Evolutionary conservation across 2,329 filamentous ascomycete genomes (phyloP).

Genomic region (Colletotrichum musae): DNA sequence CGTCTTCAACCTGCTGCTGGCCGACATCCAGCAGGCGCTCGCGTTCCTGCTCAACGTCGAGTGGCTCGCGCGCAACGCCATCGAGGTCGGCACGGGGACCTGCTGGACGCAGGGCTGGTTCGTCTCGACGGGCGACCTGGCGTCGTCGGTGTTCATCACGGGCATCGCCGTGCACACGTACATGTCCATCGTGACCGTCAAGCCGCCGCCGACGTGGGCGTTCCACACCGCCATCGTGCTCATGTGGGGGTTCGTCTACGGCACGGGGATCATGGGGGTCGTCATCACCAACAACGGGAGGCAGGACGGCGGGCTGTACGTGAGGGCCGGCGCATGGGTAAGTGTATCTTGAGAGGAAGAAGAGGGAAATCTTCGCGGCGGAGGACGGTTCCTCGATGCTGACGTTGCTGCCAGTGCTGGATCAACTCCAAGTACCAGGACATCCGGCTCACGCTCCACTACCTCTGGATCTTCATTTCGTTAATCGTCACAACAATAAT

Average conservation of each 20-base stretch:
- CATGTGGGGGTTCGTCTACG: constrained; percentile 73
- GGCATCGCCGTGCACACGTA: constrained; percentile 78
- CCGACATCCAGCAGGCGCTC: constrained; percentile 76
- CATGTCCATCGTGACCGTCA: constrained; percentile 70
- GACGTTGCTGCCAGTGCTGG: constrained; percentile 67
- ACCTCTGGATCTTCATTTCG: constrained; percentile 72
- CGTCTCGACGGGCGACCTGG: constrained; percentile 75
- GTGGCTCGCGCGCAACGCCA: constrained; percentile 68
- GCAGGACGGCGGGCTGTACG: constrained; percentile 65
- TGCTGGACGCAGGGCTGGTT: constrained; percentile 80
- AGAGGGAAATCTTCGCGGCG: neutral
- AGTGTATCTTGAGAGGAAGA: constrained; percentile 41
- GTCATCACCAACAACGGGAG: constrained; percentile 59
- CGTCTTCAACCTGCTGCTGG: constrained; percentile 78
- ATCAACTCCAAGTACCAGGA: constrained; percentile 67
- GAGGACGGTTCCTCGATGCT: neutral
- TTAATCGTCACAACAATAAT: constrained; percentile 55
- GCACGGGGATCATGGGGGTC: constrained; percentile 68
- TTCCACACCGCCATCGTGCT: constrained; percentile 64
- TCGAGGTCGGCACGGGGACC: constrained; percentile 66
- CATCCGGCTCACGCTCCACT: constrained; percentile 73
- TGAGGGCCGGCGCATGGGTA: constrained; percentile 76
- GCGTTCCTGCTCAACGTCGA: constrained; percentile 75
- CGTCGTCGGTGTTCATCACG: constrained; percentile 77
- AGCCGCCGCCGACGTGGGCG: constrained; percentile 62